Evolutionary conservation across 2,329 filamentous ascomycete species (phyloP).

Genomic region (Neonectria neomacrospora): DNA sequence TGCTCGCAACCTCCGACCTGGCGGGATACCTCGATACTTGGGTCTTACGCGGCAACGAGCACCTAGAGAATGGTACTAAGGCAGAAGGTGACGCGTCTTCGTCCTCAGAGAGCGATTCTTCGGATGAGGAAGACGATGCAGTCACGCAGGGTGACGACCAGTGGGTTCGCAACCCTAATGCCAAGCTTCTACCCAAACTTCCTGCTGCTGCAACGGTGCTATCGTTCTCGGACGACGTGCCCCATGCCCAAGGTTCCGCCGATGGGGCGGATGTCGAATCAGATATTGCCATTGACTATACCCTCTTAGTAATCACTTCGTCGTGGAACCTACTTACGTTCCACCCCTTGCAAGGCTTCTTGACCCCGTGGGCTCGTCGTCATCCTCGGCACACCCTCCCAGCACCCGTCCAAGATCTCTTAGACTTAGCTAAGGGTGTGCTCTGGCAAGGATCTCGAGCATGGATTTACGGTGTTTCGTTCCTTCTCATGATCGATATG

Average conservation of each 20-base stretch:
- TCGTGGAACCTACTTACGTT: conserved; percentile 79
- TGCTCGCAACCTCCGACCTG: conserved; percentile 83
- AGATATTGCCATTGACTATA: conserved; percentile 57
- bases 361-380: conserved; percentile 87
- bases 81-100: conserved; percentile 49
- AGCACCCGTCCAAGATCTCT: conserved; percentile 75
- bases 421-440: conserved; percentile 84
- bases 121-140: conserved; percentile 58
- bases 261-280: conserved; percentile 42
- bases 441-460: conserved; percentile 83
- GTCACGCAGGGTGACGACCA: conserved; percentile 57
- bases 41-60: conserved; percentile 67
- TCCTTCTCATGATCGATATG: conserved; percentile 93
- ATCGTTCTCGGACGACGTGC: conserved; percentile 70
- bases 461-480: conserved; percentile 89
- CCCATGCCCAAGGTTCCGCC: conserved; percentile 43
- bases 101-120: conserved; percentile 54
- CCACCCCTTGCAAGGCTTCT: conserved; percentile 77
- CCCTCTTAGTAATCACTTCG: conserved; percentile 64
- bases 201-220: conserved; percentile 72
- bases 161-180: conserved; percentile 81
- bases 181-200: conserved; percentile 75
- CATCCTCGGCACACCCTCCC: conserved; percentile 84
- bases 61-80: conserved; percentile 47
- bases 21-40: conserved; percentile 90